Conservation (phyloP, 805 yeast species). For the Saccharomycopsis sp. region DNA sequence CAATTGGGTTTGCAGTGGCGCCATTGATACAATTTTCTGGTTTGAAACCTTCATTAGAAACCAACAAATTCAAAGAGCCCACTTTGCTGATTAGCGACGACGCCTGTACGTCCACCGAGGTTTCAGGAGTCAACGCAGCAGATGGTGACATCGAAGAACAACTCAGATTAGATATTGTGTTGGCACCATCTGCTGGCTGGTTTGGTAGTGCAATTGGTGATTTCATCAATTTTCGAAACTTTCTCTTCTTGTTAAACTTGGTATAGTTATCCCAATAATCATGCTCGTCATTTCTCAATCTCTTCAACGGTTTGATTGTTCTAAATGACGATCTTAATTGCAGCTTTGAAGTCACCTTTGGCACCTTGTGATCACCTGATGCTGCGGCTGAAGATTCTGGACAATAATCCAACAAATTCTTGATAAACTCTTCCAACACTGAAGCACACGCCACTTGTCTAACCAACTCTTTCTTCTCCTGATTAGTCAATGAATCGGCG, state of each 20-base stretch:
- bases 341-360: neutral
- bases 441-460: neutral
- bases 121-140: neutral
- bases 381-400: neutral
- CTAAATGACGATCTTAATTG: conserved; percentile 1
- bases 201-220: neutral
- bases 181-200: neutral
- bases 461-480: neutral
- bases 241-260: conserved; percentile 10
- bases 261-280: conserved; percentile 8
- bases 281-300: too few relatives aligned
- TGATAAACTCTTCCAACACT: neutral
- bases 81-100: neutral
- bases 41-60: neutral
- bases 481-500: neutral
- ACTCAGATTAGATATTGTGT: neutral
- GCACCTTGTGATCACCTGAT: neutral
- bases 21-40: conserved; percentile 8
- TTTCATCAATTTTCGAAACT: neutral
- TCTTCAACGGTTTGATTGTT: too few relatives aligned
- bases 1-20: neutral
- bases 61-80: neutral
- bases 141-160: neutral
- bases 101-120: neutral
- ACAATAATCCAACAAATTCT: neutral